These are phyloP conservation scores for Seiridium cupressi DNA, from an alignment of 2,329 filamentous ascomycete species.

Conservation along the genomic window DNA sequence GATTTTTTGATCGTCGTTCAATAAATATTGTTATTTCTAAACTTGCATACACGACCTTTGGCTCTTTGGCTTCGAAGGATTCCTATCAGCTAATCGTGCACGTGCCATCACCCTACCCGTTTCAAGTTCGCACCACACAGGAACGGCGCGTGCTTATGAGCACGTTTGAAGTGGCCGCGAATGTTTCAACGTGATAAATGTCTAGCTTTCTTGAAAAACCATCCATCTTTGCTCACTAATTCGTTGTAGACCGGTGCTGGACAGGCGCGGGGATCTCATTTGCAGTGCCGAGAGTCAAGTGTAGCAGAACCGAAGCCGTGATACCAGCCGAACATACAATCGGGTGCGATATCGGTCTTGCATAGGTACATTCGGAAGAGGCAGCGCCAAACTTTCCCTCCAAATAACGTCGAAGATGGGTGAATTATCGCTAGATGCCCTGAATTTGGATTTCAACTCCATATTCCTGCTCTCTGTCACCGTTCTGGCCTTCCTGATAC, in stretches of 20 bases:
- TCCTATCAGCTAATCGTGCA: not conserved
- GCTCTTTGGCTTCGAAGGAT: too few relatives aligned
- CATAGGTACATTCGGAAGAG: not conserved
- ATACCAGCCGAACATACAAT: not conserved
- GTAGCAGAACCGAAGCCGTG: too few relatives aligned
- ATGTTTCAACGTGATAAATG: not conserved
- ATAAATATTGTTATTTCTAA: not conserved
- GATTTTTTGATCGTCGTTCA: too few relatives aligned
- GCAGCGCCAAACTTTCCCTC: too few relatives aligned
- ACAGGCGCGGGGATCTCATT: too few relatives aligned
- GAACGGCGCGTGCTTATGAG: not conserved
- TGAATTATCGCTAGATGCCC: not conserved
- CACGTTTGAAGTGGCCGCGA: not conserved
- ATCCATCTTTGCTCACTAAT: too few relatives aligned
- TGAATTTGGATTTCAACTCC: conserved; percentile 20
- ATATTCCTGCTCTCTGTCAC: conserved; percentile 24
- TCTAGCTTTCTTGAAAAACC: not conserved
- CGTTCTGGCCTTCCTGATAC: conserved; percentile 46
- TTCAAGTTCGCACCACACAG: not conserved
- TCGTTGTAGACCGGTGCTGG: too few relatives aligned
- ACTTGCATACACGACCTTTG: not conserved
- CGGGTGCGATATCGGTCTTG: not conserved
- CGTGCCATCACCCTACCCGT: not conserved
- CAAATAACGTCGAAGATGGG: not conserved
- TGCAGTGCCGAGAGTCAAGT: too few relatives aligned